Evolutionary conservation across 2,329 filamentous ascomycete species (phyloP).

Genomic region (Magnaporthales sp.): DNA sequence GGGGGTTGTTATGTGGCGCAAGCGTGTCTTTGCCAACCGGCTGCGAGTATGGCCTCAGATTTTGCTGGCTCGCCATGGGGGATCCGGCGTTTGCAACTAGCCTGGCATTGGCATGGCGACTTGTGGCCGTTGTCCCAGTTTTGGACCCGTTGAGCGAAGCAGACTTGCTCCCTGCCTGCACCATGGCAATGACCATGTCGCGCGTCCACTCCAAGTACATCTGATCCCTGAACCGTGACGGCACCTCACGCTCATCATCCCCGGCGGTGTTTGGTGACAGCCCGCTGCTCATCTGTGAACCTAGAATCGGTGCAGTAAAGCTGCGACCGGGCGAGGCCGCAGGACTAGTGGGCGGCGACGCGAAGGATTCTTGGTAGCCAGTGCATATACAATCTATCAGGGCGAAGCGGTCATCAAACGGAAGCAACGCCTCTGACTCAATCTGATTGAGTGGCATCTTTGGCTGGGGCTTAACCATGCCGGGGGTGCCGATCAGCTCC

Average conservation of each 20-base stretch:
- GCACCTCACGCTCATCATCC: constrained; percentile 47
- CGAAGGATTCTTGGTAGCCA: constrained; percentile 53
- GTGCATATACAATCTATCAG: constrained; percentile 68
- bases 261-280: constrained; percentile 11
- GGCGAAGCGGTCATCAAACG: constrained; percentile 64
- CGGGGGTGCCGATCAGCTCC: constrained; percentile 49
- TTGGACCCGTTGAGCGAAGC: constrained; percentile 70
- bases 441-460: constrained; percentile 43
- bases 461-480: constrained; percentile 31
- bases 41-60: constrained; percentile 39
- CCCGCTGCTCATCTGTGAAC: constrained; percentile 28
- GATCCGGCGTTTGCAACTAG: constrained; percentile 26
- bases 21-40: constrained; percentile 20
- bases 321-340: constrained; percentile 58
- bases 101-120: constrained; percentile 16
- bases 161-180: constrained; percentile 62
- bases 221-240: constrained; percentile 59
- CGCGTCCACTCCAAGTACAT: constrained; percentile 76
- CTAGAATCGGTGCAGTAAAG: constrained; percentile 53
- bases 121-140: constrained; percentile 47
- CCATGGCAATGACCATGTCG: constrained; percentile 59
- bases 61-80: constrained; percentile 40
- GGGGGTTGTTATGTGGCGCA: constrained; percentile 11
- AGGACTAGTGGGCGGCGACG: constrained; percentile 61
- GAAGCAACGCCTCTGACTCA: constrained; percentile 56